These are phyloP conservation scores for Candida dubliniensis DNA, from an alignment of 1,139 yeast genomes.

Conservation along the genomic window DNA sequence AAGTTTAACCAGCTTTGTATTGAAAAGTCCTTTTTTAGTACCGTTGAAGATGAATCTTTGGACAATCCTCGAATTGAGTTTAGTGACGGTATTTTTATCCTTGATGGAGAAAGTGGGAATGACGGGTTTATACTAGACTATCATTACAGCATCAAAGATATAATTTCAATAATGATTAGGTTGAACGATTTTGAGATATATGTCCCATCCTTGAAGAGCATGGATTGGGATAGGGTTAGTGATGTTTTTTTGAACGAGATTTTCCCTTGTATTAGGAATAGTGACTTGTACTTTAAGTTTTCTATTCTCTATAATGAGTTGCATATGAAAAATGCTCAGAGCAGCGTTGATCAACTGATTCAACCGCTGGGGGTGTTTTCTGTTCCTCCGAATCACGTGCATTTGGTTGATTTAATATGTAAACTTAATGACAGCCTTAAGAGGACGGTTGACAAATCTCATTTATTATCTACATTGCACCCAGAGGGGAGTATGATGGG, in stretches of 20 bases:
- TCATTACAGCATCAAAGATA: constrained; percentile 11
- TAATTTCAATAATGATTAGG: constrained; percentile 3
- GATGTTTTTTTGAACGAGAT: constrained; percentile 1
- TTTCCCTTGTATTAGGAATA: constrained; percentile 1
- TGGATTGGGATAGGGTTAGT: constrained; percentile 1
- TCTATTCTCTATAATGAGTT: constrained; percentile 7
- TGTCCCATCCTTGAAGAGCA: neutral
- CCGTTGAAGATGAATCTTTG: neutral
- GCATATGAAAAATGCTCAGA: neutral
- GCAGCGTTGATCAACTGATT: neutral
- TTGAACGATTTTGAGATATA: constrained; percentile 1
- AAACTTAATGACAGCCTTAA: constrained; percentile 4
- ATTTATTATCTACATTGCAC: constrained; percentile 6
- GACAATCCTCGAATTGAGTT: constrained; percentile 1
- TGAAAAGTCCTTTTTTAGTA: neutral
- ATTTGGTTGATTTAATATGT: constrained; percentile 7
- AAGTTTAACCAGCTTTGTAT: constrained; percentile 11
- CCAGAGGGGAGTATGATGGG: neutral
- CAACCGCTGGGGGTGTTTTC: neutral
- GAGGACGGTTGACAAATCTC: constrained; percentile 2
- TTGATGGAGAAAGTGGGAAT: neutral
- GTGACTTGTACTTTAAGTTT: constrained; percentile 4
- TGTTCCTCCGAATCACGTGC: neutral
- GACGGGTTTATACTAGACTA: constrained; percentile 7
- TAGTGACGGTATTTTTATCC: neutral